Evolutionary conservation across 192 early-diverging fungal genomes (phyloP).

Genomic region (Diversispora epigaea): DNA sequence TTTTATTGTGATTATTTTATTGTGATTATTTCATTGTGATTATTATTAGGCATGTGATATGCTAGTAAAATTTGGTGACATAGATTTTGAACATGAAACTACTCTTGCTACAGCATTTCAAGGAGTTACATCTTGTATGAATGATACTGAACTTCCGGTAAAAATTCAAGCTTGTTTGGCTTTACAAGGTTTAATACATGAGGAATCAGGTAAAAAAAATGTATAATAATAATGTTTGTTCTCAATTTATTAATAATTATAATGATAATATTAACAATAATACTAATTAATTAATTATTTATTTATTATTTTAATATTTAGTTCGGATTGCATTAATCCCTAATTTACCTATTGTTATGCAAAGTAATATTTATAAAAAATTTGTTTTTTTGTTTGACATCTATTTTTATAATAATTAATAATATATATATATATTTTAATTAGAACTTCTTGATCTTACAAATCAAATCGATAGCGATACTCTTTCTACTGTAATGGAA

Average conservation of each 20-base stretch:
- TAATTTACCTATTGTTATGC: conserved; percentile 84
- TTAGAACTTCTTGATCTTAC: conserved; percentile 76
- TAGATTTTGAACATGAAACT: conserved; percentile 62
- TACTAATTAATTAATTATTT: not conserved
- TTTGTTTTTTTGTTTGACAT: conserved; percentile 6
- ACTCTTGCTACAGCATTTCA: conserved; percentile 50
- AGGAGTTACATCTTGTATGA: conserved; percentile 61
- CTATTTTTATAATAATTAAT: conserved; percentile 27
- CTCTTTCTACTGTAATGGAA: conserved; percentile 83
- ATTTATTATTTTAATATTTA: not conserved
- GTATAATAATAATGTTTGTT: too few species aligned
- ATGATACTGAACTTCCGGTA: conserved; percentile 84
- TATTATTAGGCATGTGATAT: conserved; percentile 50
- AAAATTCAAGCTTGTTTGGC: conserved; percentile 84
- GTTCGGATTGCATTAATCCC: conserved; percentile 75
- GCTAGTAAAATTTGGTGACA: conserved; percentile 53
- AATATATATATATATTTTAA: too few species aligned
- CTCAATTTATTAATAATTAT: not conserved
- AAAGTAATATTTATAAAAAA: conserved; percentile 41
- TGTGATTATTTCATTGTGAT: not conserved
- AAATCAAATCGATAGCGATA: conserved; percentile 93
- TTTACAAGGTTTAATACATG: conserved; percentile 73
- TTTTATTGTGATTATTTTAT: not conserved
- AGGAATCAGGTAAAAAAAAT: conserved; percentile 55
- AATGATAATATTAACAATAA: not conserved